A percentile compares a stretch with the other conserved stretches of the same genome.
phyloP scores from a whole-genome alignment of 1,284 basidiomycete species.

The Rhodotorula sp. region DNA sequence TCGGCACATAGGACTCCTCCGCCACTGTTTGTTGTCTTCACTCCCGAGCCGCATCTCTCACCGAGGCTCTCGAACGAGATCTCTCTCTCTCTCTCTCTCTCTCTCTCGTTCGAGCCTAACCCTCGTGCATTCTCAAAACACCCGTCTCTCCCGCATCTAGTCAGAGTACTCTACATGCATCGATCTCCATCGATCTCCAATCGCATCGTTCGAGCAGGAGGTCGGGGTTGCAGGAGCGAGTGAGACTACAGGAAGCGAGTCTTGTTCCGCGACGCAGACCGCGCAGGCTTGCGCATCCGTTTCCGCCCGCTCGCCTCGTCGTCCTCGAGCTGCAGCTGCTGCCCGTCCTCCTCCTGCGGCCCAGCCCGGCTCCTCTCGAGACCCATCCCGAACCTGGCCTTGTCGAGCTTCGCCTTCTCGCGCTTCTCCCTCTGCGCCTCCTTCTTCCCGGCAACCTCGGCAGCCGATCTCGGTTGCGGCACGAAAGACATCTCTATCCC shows the following conservation, averaged over 20 bases:
- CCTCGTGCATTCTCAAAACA: too few species aligned
- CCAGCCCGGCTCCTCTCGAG: constrained; percentile 67
- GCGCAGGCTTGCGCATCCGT: constrained; percentile 31
- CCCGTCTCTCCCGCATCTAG: not conserved
- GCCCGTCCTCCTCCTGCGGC: constrained; percentile 14
- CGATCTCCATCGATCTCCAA: not conserved
- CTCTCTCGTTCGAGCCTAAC: not conserved
- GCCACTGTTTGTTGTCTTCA: not conserved
- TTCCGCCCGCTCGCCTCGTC: constrained; percentile 33
- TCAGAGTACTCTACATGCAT: not conserved
- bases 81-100: too few species aligned
- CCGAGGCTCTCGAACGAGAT: too few species aligned
- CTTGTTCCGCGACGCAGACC: constrained; percentile 32
- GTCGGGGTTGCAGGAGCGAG: not conserved
- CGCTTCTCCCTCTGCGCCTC: constrained; percentile 57
- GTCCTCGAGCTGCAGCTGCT: constrained; percentile 21
- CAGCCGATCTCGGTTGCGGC: constrained; percentile 47
- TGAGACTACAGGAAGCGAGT: constrained; percentile 19
- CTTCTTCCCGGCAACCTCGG: constrained; percentile 48
- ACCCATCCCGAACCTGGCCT: constrained; percentile 68
- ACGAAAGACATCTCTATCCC: constrained; percentile 57
- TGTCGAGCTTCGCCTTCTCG: constrained; percentile 56
- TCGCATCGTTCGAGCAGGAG: not conserved
- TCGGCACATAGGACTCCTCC: not conserved
- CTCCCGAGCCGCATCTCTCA: not conserved